Percentiles rank a stretch among this genome's conserved stretches.
Evolutionary conservation across 108 stramenopile genomes (phyloP).

Genomic region (Licmophora abbreviata): DNA sequence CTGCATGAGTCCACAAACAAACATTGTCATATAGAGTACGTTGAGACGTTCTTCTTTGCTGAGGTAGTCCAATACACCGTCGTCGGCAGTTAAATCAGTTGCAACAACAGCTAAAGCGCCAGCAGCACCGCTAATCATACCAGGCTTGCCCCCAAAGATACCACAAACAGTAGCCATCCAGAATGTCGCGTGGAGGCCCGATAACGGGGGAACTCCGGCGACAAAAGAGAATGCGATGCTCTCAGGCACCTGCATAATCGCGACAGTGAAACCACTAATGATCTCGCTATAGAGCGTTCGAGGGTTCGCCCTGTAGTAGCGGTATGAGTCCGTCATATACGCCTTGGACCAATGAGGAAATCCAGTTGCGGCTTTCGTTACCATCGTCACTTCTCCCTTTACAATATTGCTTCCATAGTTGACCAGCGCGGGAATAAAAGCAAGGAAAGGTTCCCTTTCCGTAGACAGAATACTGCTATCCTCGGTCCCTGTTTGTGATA

Average conservation of each 20-base stretch:
- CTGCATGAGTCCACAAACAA: slow-evolving; percentile 37
- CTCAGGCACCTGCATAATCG: slow-evolving; percentile 59
- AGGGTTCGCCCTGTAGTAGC: slow-evolving; percentile 26
- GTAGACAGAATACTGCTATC: not conserved
- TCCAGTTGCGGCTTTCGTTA: slow-evolving; percentile 5
- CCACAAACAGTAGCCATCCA: slow-evolving; percentile 48
- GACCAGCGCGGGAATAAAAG: slow-evolving; percentile 31
- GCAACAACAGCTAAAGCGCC: slow-evolving; percentile 60
- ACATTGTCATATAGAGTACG: slow-evolving; percentile 44
- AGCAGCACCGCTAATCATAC: slow-evolving; percentile 56
- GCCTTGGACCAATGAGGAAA: slow-evolving; percentile 14
- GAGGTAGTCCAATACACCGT: slow-evolving; percentile 35
- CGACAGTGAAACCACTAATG: slow-evolving; percentile 46
- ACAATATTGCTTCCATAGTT: slow-evolving; percentile 14
- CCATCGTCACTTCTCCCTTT: slow-evolving; percentile 9
- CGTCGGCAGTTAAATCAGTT: slow-evolving; percentile 29
- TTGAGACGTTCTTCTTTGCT: slow-evolving; percentile 25
- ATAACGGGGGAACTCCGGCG: slow-evolving; percentile 45
- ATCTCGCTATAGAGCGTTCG: slow-evolving; percentile 22
- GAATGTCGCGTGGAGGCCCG: slow-evolving; percentile 47
- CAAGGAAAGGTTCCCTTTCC: slow-evolving; percentile 35
- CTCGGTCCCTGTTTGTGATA: not conserved
- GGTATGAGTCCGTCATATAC: slow-evolving; percentile 15
- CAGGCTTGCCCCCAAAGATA: slow-evolving; percentile 45
- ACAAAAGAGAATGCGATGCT: slow-evolving; percentile 52